phyloP scores from a whole-genome alignment of 768 basidiomycete genomes.

The Boletus sp. region DNA sequence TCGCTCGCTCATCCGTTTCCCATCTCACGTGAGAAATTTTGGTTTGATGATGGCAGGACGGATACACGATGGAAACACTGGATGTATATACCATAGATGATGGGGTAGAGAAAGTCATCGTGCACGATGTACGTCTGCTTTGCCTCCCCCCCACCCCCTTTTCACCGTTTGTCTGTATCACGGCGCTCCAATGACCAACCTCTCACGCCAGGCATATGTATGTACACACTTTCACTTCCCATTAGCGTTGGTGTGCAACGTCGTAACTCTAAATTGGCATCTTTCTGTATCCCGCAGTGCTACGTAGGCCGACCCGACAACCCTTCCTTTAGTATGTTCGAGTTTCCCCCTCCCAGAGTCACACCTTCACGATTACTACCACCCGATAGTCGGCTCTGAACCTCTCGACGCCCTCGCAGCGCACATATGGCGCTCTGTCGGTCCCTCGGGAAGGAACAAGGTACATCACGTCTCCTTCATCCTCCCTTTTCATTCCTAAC shows the following conservation, averaged over 20 bases:
- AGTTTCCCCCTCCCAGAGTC: neutral
- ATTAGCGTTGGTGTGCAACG: too few relatives aligned
- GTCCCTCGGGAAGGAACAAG: conserved; percentile 91
- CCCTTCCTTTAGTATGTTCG: conserved; percentile 75
- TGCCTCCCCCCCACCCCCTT: neutral
- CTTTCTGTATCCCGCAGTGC: conserved; percentile 44
- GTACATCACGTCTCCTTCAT: conserved; percentile 33
- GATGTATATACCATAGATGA: conserved; percentile 63
- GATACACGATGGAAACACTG: conserved; percentile 81
- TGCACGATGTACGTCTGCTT: conserved; percentile 44
- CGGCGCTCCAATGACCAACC: neutral
- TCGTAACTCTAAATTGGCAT: neutral
- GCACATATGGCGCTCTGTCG: conserved; percentile 70
- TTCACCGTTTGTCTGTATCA: neutral
- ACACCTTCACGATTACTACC: neutral
- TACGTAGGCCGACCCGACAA: conserved; percentile 89
- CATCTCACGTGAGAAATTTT: neutral
- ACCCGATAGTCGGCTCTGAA: conserved; percentile 71
- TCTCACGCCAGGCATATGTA: conserved; percentile 49
- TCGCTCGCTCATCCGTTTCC: neutral
- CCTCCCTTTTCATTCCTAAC: neutral
- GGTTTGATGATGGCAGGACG: conserved; percentile 53
- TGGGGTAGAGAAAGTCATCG: conserved; percentile 52
- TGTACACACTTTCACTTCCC: conserved; percentile 17
- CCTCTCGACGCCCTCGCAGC: conserved; percentile 66